Evolutionary conservation across 129 eudicot species (phyloP), one percentile per base, ranked within the genome.

Genomic region (Chrysanthemum makinoi): DNA sequence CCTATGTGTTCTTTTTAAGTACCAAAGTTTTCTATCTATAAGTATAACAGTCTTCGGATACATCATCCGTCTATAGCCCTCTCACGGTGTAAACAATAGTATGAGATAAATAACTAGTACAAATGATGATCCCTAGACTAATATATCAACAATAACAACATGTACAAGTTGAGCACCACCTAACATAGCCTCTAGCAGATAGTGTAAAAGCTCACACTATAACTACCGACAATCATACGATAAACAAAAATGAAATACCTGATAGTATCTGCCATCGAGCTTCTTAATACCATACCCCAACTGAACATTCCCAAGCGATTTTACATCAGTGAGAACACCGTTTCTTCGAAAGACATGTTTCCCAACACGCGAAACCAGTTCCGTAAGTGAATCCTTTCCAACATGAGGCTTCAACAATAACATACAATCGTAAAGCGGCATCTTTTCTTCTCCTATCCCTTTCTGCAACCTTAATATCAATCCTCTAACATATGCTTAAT

Each of bases 261-360:
- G 90, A 80, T 55, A 93, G 79, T 89, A 82, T 72, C 91, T 83
- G n/a, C 96, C 98, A 66, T 92, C 96, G 8, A 86, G 95, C 79
- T 92, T 92, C 85, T 81, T 92, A 39, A 89, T 83, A n/a, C 98
- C 98, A 76, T 89, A 92, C 19, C 98, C 98, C 72, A 92, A 75
- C 55, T 92, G 85, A 73, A 86, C 81, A 0, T 66, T 75, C 44
- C 95, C 95, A 65, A 81, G 80, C 10, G 89, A 79, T 66, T 87
- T 92, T 7, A 89, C 0, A 15, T 92, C 95, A 33, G 98, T 81
- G 13, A 92, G 20, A 33, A 89, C 96, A 14, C 98, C 98, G 69
- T 92, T 92, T 77, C 81, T 85, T 73, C 86, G 78, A 52, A 69
- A 84, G 3, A 85, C 89, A 54, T 89, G 98, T 51, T 83, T 89